These are phyloP conservation scores for Aaosphaeria arxii DNA, from an alignment of 2,329 filamentous ascomycete genomes.

Conservation along the genomic window DNA sequence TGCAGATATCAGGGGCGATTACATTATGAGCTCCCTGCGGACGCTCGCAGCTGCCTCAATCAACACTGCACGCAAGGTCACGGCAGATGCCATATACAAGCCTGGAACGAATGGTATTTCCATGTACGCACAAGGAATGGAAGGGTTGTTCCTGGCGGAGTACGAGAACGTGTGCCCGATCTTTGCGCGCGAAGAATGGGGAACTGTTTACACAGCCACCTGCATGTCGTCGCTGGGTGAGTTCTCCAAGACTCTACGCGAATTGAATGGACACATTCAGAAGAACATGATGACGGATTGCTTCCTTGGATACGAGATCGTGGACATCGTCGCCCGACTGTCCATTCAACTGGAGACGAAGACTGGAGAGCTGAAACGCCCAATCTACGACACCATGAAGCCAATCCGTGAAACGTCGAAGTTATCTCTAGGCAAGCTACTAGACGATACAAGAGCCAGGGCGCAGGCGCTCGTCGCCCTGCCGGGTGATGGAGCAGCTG, in stretches of 20 bases:
- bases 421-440: conserved; percentile 73
- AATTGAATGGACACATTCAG: conserved; percentile 88
- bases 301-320: conserved; percentile 91
- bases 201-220: conserved; percentile 71
- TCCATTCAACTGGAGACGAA: conserved; percentile 76
- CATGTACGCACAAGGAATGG: conserved; percentile 82
- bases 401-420: conserved; percentile 92
- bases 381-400: conserved; percentile 80
- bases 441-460: conserved; percentile 77
- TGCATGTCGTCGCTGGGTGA: conserved; percentile 76
- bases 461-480: conserved; percentile 64
- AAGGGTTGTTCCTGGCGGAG: conserved; percentile 82
- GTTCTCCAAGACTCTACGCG: conserved; percentile 79
- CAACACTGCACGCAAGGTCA: conserved; percentile 73
- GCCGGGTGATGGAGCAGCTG: conserved; percentile 73
- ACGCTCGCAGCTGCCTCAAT: conserved; percentile 82
- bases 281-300: conserved; percentile 85
- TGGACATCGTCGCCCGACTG: conserved; percentile 80
- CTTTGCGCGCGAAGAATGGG: conserved; percentile 84
- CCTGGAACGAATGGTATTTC: conserved; percentile 88
- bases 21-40: conserved; percentile 75
- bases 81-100: conserved; percentile 77
- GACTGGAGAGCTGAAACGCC: conserved; percentile 80
- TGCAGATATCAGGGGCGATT: conserved; percentile 79
- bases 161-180: conserved; percentile 87